Evolutionary conservation across 2,329 filamentous ascomycete species (phyloP).

Genomic region (Geosmithia putterillii): DNA sequence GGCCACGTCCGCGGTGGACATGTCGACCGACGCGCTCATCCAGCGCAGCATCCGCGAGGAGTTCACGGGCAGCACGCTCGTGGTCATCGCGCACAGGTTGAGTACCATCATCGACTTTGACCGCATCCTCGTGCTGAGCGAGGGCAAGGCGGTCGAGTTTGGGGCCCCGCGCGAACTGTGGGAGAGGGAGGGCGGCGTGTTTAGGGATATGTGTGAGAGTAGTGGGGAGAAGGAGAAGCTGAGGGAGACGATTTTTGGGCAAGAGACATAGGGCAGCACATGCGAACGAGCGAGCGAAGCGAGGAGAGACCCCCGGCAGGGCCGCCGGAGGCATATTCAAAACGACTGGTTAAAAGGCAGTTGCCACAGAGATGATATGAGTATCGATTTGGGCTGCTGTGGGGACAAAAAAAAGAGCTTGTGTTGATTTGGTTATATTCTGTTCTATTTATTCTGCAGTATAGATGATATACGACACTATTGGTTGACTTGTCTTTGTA

Average conservation of each 20-base stretch:
- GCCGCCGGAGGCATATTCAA: too few species aligned
- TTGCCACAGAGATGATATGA: too few species aligned
- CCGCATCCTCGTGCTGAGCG: conserved; percentile 57
- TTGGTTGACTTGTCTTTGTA: too few species aligned
- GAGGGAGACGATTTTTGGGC: conserved; percentile 27
- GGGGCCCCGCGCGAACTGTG: conserved; percentile 52
- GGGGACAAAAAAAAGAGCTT: too few species aligned
- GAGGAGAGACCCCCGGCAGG: too few species aligned
- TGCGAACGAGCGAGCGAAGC: background rate
- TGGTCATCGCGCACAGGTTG: conserved; percentile 66
- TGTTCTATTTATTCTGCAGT: background rate
- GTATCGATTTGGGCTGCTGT: too few species aligned
- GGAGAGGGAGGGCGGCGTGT: conserved; percentile 37
- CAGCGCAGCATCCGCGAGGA: conserved; percentile 62
- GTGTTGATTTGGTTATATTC: too few species aligned
- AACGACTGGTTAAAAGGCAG: too few species aligned
- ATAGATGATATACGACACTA: too few species aligned
- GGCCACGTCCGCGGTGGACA: conserved; percentile 68
- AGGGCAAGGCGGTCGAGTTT: conserved; percentile 56
- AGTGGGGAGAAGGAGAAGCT: conserved; percentile 46
- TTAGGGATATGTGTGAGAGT: conserved; percentile 50
- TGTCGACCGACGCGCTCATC: conserved; percentile 62
- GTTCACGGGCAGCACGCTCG: conserved; percentile 53
- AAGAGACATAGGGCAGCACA: background rate
- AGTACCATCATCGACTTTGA: conserved; percentile 71